Percentiles rank a stretch among this genome's conserved stretches.
Conservation (phyloP, 2,329 filamentous ascomycete genomes). For the Fusarium citri region DNA sequence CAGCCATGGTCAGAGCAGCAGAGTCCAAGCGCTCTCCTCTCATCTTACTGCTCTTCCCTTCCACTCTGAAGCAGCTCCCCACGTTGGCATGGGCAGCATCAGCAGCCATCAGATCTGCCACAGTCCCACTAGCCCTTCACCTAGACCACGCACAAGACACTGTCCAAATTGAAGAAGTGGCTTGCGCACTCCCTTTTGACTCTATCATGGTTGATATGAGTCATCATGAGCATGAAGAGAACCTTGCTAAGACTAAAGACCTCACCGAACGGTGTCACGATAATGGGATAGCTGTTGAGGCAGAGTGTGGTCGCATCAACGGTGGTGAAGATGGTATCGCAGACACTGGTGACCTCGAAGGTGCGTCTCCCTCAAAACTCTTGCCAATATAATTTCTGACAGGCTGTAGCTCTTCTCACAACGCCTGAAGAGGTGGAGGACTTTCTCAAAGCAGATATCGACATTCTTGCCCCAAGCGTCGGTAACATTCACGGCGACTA, state of each 20-base stretch:
- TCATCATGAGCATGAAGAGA: conserved; percentile 7
- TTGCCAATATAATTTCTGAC: background rate
- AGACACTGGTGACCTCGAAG: conserved; percentile 63
- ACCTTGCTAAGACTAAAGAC: conserved; percentile 3
- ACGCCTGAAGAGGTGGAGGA: conserved; percentile 76
- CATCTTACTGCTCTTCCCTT: conserved; percentile 24
- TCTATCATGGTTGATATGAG: conserved; percentile 25
- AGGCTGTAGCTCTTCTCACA: conserved; percentile 58
- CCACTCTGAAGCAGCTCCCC: conserved; percentile 12
- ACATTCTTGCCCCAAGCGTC: conserved; percentile 79
- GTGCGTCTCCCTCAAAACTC: conserved; percentile 32
- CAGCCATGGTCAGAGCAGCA: conserved; percentile 22
- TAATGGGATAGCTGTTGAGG: conserved; percentile 24
- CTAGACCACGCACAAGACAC: conserved; percentile 47
- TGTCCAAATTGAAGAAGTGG: background rate
- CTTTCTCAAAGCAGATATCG: conserved; percentile 77
- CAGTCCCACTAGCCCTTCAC: conserved; percentile 39
- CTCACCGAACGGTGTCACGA: conserved; percentile 5
- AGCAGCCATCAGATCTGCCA: conserved; percentile 58
- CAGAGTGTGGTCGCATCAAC: conserved; percentile 51
- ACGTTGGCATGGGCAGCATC: conserved; percentile 51
- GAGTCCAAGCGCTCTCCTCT: conserved; percentile 25
- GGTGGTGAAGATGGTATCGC: conserved; percentile 74
- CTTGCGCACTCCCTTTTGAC: conserved; percentile 12
- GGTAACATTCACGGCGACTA: conserved; percentile 84